Evolutionary conservation across 2,329 filamentous ascomycete species (phyloP).

Genomic region (Coniosporium tulheliwenetii): DNA sequence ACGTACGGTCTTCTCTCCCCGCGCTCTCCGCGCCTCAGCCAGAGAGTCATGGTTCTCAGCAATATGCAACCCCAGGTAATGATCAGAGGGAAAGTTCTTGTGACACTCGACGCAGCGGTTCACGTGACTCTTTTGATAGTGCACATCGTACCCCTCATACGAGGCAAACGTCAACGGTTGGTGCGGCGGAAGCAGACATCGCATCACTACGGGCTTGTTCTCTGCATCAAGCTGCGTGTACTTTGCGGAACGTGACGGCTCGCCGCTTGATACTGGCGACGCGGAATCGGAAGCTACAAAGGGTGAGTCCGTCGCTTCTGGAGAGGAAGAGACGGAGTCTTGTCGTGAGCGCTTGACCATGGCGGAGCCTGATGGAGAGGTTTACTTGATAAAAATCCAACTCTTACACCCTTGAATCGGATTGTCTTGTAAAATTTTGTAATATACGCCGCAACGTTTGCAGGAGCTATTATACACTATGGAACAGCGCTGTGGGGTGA

Average conservation of each 20-base stretch:
- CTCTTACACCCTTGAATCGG: too few relatives aligned
- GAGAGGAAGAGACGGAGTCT: slow-evolving; percentile 25
- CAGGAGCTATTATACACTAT: too few relatives aligned
- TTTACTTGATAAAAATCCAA: too few relatives aligned
- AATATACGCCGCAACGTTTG: too few relatives aligned
- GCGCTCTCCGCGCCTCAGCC: slow-evolving; percentile 52
- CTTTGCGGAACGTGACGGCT: slow-evolving; percentile 15
- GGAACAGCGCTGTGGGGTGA: too few relatives aligned
- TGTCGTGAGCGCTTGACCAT: slow-evolving; percentile 48
- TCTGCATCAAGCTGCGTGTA: slow-evolving; percentile 39
- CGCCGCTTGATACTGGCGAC: slow-evolving; percentile 10
- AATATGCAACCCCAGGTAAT: slow-evolving; percentile 71
- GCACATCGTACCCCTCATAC: slow-evolving; percentile 70
- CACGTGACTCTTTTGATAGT: slow-evolving; percentile 67
- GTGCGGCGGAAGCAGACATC: slow-evolving; percentile 72
- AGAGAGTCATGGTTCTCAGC: slow-evolving; percentile 84
- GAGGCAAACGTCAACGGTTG: slow-evolving; percentile 53
- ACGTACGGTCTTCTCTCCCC: slow-evolving; percentile 72
- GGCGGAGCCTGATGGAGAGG: slow-evolving; percentile 4
- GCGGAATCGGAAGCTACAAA: slow-evolving; percentile 2
- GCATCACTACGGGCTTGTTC: slow-evolving; percentile 39
- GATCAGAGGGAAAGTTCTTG: slow-evolving; percentile 74
- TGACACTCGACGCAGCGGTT: slow-evolving; percentile 76
- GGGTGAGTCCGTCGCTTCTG: slow-evolving; percentile 3
- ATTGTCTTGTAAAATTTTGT: too few relatives aligned